Evolutionary conservation across 371 early-diverging fungal species (phyloP).

Genomic region (Dipsacomyces acuminosporus): DNA sequence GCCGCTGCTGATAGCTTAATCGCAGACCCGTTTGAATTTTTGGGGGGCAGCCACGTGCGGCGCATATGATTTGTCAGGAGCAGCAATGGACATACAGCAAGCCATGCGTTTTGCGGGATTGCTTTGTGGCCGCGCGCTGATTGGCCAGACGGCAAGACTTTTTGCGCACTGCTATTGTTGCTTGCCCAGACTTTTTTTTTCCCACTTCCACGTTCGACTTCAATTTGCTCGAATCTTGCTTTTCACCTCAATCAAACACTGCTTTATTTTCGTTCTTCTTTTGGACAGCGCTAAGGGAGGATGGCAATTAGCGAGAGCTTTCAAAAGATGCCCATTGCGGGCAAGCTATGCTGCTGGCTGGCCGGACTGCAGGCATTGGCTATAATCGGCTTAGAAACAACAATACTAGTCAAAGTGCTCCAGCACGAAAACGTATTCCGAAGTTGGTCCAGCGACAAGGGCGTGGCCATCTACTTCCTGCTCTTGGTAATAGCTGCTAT

Average conservation of each 20-base stretch:
- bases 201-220: too few species aligned
- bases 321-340: conserved; percentile 39
- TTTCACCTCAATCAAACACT: neutral
- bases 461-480: conserved; percentile 57
- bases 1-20: too few species aligned
- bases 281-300: neutral
- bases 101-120: too few species aligned
- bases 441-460: conserved; percentile 47
- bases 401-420: conserved; percentile 45
- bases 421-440: conserved; percentile 38
- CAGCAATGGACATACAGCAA: too few species aligned
- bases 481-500: conserved; percentile 52
- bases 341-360: conserved; percentile 32
- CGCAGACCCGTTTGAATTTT: too few species aligned
- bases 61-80: too few species aligned
- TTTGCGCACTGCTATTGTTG: too few species aligned
- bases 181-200: neutral
- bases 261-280: neutral
- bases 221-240: neutral
- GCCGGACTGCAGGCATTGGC: conserved; percentile 30
- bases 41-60: too few species aligned
- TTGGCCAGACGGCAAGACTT: too few species aligned
- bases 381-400: conserved; percentile 40
- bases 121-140: too few species aligned
- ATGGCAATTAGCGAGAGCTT: conserved; percentile 46